Base-by-base conservation (phyloP, 306 rosid genomes). In the Styphnolobium japonicum region DNA sequence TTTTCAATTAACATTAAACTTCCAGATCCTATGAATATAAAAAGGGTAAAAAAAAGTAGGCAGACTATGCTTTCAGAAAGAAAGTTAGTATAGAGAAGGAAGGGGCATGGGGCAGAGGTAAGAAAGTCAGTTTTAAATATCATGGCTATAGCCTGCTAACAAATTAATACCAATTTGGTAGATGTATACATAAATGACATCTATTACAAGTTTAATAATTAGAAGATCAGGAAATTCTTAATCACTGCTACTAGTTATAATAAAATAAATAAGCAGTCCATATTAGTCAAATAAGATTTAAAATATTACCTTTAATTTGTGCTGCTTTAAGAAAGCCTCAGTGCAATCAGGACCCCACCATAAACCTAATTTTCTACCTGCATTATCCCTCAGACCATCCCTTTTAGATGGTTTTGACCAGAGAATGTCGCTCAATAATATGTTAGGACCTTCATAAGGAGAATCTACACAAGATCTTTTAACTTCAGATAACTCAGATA, bases 261-360 rank as follows among this genome's bases (percentile, higher is more conserved):
- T 27, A 49, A 55, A 57, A 57, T 29, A 56, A 45, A 56, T 10
- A 72, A 39, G 21, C 62, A n/a, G 9, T 33, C 64, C 10, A 7
- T 21, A 21, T 22, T 72, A 9, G 48, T 46, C 63, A 82, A 36
- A 21, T 57, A 72, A 22, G 43, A 57, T 55, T 52, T 62, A 25
- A 57, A 81, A 76, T 55, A 67, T 72, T 85, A 92, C 97, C 98
- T 92, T 94, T 73, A 92, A 85, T 25, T 85, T 94, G 78, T 91
- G 86, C 65, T 87, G 89, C 68, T 85, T 90, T 48, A 94, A 69
- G 83, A 94, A 94, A 51, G 88, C 83, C 77, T 94, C 92, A 0
- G 98, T 94, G 80, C 91, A 89, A 87, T 92, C 97, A 73, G 97
- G 93, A 86, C 98, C 98, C 93, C 97, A 94, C 86, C 87, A 85